These are phyloP conservation scores for Arabidopsis arenosa DNA, from an alignment of 345 rosid genomes.

Conservation along the genomic window DNA sequence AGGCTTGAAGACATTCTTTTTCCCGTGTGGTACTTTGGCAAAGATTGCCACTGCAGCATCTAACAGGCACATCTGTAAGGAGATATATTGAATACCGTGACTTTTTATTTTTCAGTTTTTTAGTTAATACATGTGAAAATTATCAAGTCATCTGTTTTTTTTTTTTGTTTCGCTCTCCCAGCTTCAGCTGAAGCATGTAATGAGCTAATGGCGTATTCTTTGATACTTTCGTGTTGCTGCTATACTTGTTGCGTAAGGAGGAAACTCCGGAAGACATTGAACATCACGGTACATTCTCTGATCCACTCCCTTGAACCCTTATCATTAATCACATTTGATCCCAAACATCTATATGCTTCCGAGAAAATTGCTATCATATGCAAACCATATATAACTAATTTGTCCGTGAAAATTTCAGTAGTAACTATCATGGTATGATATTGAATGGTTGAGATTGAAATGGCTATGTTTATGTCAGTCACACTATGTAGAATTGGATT, in stretches of 20 bases:
- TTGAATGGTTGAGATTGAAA: constrained; percentile 4
- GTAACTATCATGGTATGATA: not conserved
- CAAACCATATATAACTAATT: not conserved
- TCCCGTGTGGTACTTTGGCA: constrained; percentile 90
- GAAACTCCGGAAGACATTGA: constrained; percentile 83
- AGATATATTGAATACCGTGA: constrained; percentile 6
- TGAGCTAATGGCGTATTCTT: constrained; percentile 89
- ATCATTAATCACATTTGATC: not conserved
- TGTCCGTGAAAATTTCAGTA: not conserved
- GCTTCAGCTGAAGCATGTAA: constrained; percentile 97
- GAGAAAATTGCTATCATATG: not conserved
- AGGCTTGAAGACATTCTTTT: constrained; percentile 88
- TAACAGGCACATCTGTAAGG: constrained; percentile 85
- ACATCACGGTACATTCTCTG: constrained; percentile 69
- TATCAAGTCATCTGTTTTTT: not conserved
- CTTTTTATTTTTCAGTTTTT: not conserved
- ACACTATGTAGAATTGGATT: not conserved
- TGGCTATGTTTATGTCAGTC: not conserved
- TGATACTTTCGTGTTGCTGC: constrained; percentile 96
- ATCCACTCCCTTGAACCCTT: constrained; percentile 4
- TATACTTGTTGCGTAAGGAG: constrained; percentile 94
- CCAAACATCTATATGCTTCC: constrained; percentile 15
- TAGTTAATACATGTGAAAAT: constrained; percentile 3
- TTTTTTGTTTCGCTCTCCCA: constrained; percentile 41
- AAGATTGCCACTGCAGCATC: constrained; percentile 86